These are phyloP conservation scores for Canavalia gladiata DNA, from an alignment of 306 rosid genomes.

Conservation along the genomic window DNA sequence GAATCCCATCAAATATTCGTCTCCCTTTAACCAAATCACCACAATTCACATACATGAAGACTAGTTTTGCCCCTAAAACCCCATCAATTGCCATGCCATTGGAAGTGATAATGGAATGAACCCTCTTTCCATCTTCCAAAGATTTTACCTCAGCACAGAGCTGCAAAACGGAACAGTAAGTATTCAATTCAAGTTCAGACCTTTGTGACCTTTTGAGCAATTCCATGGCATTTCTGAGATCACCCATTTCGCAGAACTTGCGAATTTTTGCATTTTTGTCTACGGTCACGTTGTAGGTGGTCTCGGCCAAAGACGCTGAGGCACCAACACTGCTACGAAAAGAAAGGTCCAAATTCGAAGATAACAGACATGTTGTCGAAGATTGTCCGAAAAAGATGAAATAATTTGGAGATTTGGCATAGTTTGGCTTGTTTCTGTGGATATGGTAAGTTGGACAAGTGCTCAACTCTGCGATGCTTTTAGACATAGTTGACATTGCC, in stretches of 20 bases:
- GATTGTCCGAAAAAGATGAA: slow-evolving; percentile 52
- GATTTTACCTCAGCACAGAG: slow-evolving; percentile 71
- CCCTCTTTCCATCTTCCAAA: slow-evolving; percentile 66
- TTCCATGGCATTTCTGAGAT: slow-evolving; percentile 62
- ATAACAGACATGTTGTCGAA: slow-evolving; percentile 32
- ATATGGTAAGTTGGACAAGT: slow-evolving; percentile 32
- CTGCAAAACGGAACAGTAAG: slow-evolving; percentile 70
- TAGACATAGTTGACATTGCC: slow-evolving; percentile 52
- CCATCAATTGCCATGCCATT: slow-evolving; percentile 54
- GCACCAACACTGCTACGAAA: slow-evolving; percentile 27
- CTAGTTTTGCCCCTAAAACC: slow-evolving; percentile 68
- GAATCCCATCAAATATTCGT: slow-evolving; percentile 58
- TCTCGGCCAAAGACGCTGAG: slow-evolving; percentile 45
- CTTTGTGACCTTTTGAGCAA: slow-evolving; percentile 53
- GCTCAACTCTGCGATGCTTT: slow-evolving; percentile 46
- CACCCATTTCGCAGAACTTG: slow-evolving; percentile 62
- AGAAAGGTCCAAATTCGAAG: slow-evolving; percentile 45
- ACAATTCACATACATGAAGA: slow-evolving; percentile 71
- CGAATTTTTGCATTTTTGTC: slow-evolving; percentile 43
- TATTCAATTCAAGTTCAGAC: slow-evolving; percentile 53
- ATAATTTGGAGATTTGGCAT: slow-evolving; percentile 34
- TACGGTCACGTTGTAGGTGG: slow-evolving; percentile 5
- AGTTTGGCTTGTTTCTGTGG: neutral
- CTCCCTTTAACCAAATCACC: slow-evolving; percentile 70
- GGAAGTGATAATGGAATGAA: slow-evolving; percentile 59